phyloP scores from a whole-genome alignment of 2,329 filamentous ascomycete species.

The Tolypocladium cylindrosporum region DNA sequence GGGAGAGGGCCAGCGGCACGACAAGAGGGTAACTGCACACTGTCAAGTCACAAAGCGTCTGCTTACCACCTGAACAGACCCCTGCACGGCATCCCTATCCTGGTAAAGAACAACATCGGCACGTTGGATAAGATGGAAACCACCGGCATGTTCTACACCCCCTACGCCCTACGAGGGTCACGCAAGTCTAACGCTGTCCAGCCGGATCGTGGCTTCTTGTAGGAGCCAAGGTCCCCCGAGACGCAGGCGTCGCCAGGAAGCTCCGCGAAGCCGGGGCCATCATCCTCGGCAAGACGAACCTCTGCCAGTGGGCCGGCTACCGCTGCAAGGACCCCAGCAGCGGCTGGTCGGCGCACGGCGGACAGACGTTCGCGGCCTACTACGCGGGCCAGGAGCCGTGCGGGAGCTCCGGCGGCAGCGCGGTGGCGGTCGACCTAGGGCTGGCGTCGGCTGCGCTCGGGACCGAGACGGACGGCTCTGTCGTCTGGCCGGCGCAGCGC shows the following conservation, averaged over 20 bases:
- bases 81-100: slow-evolving; percentile 52
- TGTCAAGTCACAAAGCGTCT: background rate
- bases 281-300: slow-evolving; percentile 53
- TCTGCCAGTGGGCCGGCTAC: slow-evolving; percentile 55
- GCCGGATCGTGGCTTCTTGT: slow-evolving; percentile 49
- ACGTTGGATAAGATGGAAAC: slow-evolving; percentile 52
- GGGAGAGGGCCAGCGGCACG: slow-evolving; percentile 15
- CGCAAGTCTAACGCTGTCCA: background rate
- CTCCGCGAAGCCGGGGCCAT: slow-evolving; percentile 49
- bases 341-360: slow-evolving; percentile 55
- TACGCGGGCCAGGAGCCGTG: slow-evolving; percentile 49
- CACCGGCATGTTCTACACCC: slow-evolving; percentile 16
- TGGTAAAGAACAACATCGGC: slow-evolving; percentile 58
- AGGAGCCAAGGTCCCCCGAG: slow-evolving; percentile 42
- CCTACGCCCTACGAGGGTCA: background rate
- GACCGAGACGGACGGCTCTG: slow-evolving; percentile 41
- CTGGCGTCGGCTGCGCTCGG: slow-evolving; percentile 49
- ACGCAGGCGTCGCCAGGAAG: slow-evolving; percentile 47
- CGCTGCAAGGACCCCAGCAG: slow-evolving; percentile 43
- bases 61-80: slow-evolving; percentile 17
- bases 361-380: slow-evolving; percentile 52
- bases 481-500: slow-evolving; percentile 1
- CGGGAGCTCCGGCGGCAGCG: slow-evolving; percentile 52
- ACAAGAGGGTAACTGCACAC: slow-evolving; percentile 11
- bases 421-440: slow-evolving; percentile 47